phyloP scores from a whole-genome alignment of 1,139 yeast genomes.

The Chernovozyma sophiae-reginae region DNA sequence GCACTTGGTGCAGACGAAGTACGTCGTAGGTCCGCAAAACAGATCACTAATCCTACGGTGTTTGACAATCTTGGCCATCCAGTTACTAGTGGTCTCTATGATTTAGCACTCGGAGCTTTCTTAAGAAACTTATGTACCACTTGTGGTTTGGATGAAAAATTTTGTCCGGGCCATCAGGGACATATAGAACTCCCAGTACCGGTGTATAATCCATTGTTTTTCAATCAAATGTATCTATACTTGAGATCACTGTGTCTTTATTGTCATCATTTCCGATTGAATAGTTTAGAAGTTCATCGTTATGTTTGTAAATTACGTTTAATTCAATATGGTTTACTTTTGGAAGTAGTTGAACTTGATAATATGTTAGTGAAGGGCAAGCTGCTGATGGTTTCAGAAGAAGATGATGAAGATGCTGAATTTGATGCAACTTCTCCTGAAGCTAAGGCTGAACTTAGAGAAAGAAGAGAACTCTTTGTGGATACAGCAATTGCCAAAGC shows the following conservation, averaged over 20 bases:
- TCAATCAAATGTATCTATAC: constrained; percentile 82
- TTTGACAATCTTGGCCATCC: constrained; percentile 97
- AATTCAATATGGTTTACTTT: constrained; percentile 82
- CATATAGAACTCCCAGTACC: constrained; percentile 96
- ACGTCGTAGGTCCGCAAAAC: constrained; percentile 84
- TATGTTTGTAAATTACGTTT: constrained; percentile 75
- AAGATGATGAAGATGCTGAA: constrained; percentile 20
- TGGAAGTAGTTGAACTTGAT: constrained; percentile 74
- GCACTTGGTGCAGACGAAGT: constrained; percentile 80
- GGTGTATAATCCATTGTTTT: constrained; percentile 90
- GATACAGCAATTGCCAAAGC: constrained; percentile 67
- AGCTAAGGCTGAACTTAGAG: constrained; percentile 46
- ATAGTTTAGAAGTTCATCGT: constrained; percentile 64
- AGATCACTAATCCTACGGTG: constrained; percentile 90
- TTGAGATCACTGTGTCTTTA: constrained; percentile 83
- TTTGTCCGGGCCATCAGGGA: constrained; percentile 98
- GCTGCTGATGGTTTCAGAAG: constrained; percentile 15
- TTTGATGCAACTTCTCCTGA: constrained; percentile 23
- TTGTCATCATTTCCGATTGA: constrained; percentile 82
- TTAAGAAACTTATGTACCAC: constrained; percentile 85
- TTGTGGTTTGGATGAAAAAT: constrained; percentile 91
- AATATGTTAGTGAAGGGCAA: constrained; percentile 41
- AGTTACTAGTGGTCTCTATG: constrained; percentile 88
- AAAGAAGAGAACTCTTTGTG: constrained; percentile 68
- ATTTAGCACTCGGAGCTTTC: constrained; percentile 91